Conservation (phyloP, 192 early-diverging fungal genomes). For the Entomortierella lignicola region DNA sequence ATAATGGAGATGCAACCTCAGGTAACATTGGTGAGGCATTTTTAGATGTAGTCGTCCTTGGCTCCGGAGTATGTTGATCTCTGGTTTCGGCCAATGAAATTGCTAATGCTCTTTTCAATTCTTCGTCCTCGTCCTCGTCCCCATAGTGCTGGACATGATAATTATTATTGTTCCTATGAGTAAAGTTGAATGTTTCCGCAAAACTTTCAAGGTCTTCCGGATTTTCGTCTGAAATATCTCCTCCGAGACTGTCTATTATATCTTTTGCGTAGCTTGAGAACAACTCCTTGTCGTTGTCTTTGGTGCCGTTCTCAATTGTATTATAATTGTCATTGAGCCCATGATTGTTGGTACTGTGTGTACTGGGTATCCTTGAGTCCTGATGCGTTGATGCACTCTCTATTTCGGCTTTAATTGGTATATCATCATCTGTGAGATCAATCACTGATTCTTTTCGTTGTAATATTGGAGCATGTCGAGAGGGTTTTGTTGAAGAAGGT, state of each 20-base stretch:
- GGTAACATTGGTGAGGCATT: background rate
- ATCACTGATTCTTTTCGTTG: constrained; percentile 7
- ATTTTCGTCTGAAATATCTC: too few relatives aligned
- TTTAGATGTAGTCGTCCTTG: background rate
- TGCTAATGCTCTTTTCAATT: constrained; percentile 26
- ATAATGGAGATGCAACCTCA: background rate
- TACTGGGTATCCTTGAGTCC: background rate
- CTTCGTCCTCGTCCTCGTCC: constrained; percentile 24
- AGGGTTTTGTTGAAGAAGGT: background rate
- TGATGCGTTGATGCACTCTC: background rate
- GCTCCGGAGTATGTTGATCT: background rate
- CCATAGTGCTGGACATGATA: background rate
- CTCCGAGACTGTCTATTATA: too few relatives aligned
- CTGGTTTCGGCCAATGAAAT: constrained; percentile 4
- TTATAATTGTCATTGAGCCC: too few relatives aligned
- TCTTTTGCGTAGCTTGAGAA: too few relatives aligned
- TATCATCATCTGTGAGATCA: constrained; percentile 32
- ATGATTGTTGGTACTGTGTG: background rate
- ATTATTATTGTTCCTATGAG: background rate
- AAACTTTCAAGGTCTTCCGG: too few relatives aligned
- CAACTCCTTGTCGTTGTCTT: background rate
- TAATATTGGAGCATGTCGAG: background rate
- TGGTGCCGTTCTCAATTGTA: too few relatives aligned
- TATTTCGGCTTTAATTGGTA: constrained; percentile 3
- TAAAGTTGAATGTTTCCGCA: too few relatives aligned